A percentile compares a stretch with the other conserved stretches of the same genome.
Evolutionary conservation across 1,284 basidiomycete species (phyloP).

Genomic region (Puccinia horiana): DNA sequence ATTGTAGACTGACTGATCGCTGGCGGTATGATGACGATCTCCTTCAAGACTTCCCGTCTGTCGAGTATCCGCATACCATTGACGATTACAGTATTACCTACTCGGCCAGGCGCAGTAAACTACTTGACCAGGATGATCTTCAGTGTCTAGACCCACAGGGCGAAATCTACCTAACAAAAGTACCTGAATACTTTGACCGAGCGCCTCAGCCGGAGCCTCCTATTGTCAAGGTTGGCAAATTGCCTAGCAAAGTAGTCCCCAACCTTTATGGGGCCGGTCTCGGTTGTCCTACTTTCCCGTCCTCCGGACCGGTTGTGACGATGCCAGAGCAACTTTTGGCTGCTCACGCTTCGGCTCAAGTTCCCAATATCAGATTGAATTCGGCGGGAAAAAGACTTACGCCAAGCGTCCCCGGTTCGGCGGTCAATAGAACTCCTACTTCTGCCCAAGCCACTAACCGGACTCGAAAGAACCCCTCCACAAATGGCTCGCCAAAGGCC

Average conservation of each 20-base stretch:
- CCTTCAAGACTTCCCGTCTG: slow-evolving; percentile 32
- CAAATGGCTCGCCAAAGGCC: not conserved
- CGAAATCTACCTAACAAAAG: slow-evolving; percentile 35
- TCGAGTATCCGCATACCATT: slow-evolving; percentile 35
- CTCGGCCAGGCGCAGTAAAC: slow-evolving; percentile 25
- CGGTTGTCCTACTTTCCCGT: slow-evolving; percentile 9
- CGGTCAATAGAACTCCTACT: slow-evolving; percentile 5
- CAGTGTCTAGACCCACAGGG: slow-evolving; percentile 30
- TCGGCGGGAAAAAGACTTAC: slow-evolving; percentile 5
- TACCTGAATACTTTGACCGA: slow-evolving; percentile 41
- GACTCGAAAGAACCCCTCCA: slow-evolving; percentile 13
- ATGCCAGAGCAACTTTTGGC: slow-evolving; percentile 28
- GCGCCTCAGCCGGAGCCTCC: slow-evolving; percentile 28
- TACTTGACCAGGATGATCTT: slow-evolving; percentile 33
- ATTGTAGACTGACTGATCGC: slow-evolving; percentile 64
- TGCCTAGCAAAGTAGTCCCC: slow-evolving; percentile 31
- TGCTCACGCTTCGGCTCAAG: slow-evolving; percentile 28
- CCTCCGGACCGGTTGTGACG: not conserved
- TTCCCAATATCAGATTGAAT: slow-evolving; percentile 6
- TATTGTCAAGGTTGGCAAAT: slow-evolving; percentile 42
- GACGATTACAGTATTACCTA: slow-evolving; percentile 42
- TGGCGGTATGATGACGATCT: slow-evolving; percentile 68
- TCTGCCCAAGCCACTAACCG: slow-evolving; percentile 8
- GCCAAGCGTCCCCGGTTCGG: not conserved
- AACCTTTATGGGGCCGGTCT: slow-evolving; percentile 25